Evolutionary conservation across 1,139 yeast species (phyloP).

Genomic region (Magnusiomyces fungicola): DNA sequence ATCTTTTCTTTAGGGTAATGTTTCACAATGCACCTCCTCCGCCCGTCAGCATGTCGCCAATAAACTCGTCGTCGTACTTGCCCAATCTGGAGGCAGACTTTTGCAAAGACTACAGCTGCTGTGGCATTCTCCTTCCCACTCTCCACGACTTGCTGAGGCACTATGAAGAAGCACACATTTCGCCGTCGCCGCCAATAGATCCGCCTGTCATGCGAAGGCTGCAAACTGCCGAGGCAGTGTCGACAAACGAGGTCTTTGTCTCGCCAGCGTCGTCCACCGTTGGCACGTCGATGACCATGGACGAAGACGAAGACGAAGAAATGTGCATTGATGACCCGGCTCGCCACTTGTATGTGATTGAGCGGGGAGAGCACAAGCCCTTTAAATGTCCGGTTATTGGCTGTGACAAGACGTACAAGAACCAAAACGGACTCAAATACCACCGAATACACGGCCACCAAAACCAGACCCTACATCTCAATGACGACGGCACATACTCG

Average conservation of each 20-base stretch:
- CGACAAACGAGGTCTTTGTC: constrained; percentile 84
- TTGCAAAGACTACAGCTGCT: constrained; percentile 92
- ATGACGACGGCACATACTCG: constrained; percentile 87
- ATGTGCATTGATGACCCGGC: constrained; percentile 70
- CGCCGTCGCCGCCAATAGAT: constrained; percentile 51
- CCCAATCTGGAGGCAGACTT: constrained; percentile 95
- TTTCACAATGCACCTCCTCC: constrained; percentile 27
- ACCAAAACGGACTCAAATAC: constrained; percentile 93
- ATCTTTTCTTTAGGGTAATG: constrained; percentile 22
- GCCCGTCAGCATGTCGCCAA: constrained; percentile 41
- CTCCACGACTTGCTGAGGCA: constrained; percentile 88
- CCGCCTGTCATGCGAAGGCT: constrained; percentile 38
- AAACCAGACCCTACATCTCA: constrained; percentile 83
- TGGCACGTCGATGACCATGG: constrained; percentile 26
- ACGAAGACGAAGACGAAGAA: constrained; percentile 40
- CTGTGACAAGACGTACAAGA: constrained; percentile 94
- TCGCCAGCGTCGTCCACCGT: constrained; percentile 30
- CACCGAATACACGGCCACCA: constrained; percentile 97
- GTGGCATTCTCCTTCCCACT: constrained; percentile 87
- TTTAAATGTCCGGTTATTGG: constrained; percentile 97
- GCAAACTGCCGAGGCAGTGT: constrained; percentile 53
- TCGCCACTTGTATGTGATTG: constrained; percentile 84
- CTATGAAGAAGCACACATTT: constrained; percentile 92
- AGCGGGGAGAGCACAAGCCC: constrained; percentile 88
- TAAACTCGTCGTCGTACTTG: constrained; percentile 61